These are phyloP conservation scores for Yamadazyma kanchanaburiensis DNA, from an alignment of 1,139 yeast genomes.

Conservation along the genomic window DNA sequence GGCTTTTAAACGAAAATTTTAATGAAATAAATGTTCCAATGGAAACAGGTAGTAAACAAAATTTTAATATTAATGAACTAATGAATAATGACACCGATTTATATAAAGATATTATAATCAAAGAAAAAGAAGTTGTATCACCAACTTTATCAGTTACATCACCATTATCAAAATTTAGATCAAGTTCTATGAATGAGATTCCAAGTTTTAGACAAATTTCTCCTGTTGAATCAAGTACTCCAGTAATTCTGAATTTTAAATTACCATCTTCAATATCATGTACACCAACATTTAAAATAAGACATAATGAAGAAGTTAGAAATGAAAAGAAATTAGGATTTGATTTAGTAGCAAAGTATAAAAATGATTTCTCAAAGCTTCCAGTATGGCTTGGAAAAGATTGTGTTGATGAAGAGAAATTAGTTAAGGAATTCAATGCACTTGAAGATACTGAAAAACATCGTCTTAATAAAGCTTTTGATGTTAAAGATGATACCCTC, in stretches of 20 bases:
- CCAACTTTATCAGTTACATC: slow-evolving; percentile 5
- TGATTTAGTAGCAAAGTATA: slow-evolving; percentile 10
- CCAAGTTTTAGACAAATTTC: slow-evolving; percentile 5
- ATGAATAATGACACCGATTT: slow-evolving; percentile 11
- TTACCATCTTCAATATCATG: slow-evolving; percentile 9
- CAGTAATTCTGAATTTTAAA: slow-evolving; percentile 13
- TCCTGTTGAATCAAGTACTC: slow-evolving; percentile 15
- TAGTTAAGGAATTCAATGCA: slow-evolving; percentile 19
- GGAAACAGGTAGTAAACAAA: slow-evolving; percentile 13
- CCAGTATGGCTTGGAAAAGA: slow-evolving; percentile 16
- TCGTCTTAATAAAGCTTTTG: slow-evolving; percentile 29
- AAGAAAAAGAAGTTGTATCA: background rate
- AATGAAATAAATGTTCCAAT: slow-evolving; percentile 1
- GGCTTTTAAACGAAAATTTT: slow-evolving; percentile 11
- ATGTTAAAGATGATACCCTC: slow-evolving; percentile 9
- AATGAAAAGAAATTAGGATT: slow-evolving; percentile 11
- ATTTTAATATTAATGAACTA: slow-evolving; percentile 11
- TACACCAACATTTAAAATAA: slow-evolving; percentile 27
- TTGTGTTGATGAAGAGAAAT: slow-evolving; percentile 7
- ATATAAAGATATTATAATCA: slow-evolving; percentile 9
- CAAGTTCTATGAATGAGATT: slow-evolving; percentile 11
- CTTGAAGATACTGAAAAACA: slow-evolving; percentile 31
- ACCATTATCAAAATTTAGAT: slow-evolving; percentile 9
- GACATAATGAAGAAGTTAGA: slow-evolving; percentile 40
- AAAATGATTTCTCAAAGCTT: slow-evolving; percentile 3